Evolutionary conservation across 805 yeast species (phyloP).

Genomic region (Kluyveromyces aestuarii): DNA sequence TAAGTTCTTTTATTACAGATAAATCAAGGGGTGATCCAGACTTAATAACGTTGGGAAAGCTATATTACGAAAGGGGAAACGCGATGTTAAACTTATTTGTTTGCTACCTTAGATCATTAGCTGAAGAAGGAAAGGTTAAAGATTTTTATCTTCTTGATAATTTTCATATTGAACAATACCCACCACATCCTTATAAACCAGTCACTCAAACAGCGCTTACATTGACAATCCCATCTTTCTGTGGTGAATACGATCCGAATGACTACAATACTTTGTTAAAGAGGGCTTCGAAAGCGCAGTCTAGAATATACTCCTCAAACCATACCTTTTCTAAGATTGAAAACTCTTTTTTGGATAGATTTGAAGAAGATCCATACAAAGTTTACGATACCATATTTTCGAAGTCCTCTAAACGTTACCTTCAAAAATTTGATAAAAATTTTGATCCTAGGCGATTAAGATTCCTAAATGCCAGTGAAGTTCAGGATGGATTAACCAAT

Average conservation of each 20-base stretch:
- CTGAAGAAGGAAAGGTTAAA: conserved; percentile 24
- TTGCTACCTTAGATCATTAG: conserved; percentile 27
- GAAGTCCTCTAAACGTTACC: conserved; percentile 28
- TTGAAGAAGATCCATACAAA: conserved; percentile 32
- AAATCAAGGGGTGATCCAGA: conserved; percentile 16
- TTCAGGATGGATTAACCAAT: conserved; percentile 17
- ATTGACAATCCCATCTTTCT: conserved; percentile 24
- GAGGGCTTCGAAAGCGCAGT: conserved; percentile 30
- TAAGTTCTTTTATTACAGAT: conserved; percentile 1
- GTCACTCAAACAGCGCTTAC: conserved; percentile 30
- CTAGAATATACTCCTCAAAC: conserved; percentile 25
- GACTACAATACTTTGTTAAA: conserved; percentile 28
- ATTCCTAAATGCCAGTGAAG: conserved; percentile 15
- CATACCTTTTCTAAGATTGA: conserved; percentile 31
- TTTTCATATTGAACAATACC: conserved; percentile 27
- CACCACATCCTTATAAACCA: conserved; percentile 28
- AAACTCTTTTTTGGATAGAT: conserved; percentile 34
- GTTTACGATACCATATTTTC: conserved; percentile 29
- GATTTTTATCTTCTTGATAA: conserved; percentile 26
- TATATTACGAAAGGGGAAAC: conserved; percentile 28
- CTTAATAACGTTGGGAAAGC: conserved; percentile 23
- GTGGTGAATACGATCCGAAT: conserved; percentile 6
- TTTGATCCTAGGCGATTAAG: conserved; percentile 25
- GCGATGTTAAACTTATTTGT: conserved; percentile 29
- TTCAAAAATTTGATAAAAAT: conserved; percentile 26